Conservation (phyloP, 208 protist genomes). For the Entamoeba moshkovskii region DNA sequence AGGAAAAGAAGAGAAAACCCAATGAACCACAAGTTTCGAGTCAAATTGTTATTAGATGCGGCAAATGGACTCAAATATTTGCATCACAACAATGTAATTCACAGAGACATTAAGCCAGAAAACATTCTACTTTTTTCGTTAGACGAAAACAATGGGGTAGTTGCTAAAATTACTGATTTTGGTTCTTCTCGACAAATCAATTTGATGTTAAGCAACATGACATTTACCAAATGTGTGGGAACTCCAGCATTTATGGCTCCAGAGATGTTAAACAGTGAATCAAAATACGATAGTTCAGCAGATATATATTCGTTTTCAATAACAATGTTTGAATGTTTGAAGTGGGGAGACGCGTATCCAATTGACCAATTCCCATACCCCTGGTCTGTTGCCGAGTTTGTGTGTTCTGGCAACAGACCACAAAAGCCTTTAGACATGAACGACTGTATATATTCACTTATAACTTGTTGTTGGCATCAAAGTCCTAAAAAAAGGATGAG, state of each 20-base stretch:
- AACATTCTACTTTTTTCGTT: constrained; percentile 4
- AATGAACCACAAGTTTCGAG: neutral
- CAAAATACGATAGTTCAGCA: constrained; percentile 31
- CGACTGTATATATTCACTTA: neutral
- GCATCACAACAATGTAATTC: neutral
- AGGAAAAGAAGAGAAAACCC: neutral
- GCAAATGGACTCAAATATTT: constrained; percentile 9
- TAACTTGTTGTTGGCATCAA: neutral
- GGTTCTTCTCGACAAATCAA: neutral
- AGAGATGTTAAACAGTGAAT: constrained; percentile 27
- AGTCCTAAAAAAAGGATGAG: neutral
- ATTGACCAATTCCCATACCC: neutral
- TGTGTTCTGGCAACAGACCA: neutral
- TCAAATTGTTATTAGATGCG: neutral
- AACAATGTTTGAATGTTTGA: constrained; percentile 39
- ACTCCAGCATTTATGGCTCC: constrained; percentile 35
- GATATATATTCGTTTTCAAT: constrained; percentile 48
- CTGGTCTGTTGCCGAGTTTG: neutral
- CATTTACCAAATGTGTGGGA: neutral
- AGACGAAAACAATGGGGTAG: neutral
- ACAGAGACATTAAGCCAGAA: constrained; percentile 11
- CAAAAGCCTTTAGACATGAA: neutral
- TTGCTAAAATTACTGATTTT: constrained; percentile 13
- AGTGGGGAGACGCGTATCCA: constrained; percentile 19
- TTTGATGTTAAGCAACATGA: neutral